Evolutionary conservation across 768 basidiomycete species (phyloP), one percentile per base, ranked within the genome.

Genomic region (Collybia nuda): DNA sequence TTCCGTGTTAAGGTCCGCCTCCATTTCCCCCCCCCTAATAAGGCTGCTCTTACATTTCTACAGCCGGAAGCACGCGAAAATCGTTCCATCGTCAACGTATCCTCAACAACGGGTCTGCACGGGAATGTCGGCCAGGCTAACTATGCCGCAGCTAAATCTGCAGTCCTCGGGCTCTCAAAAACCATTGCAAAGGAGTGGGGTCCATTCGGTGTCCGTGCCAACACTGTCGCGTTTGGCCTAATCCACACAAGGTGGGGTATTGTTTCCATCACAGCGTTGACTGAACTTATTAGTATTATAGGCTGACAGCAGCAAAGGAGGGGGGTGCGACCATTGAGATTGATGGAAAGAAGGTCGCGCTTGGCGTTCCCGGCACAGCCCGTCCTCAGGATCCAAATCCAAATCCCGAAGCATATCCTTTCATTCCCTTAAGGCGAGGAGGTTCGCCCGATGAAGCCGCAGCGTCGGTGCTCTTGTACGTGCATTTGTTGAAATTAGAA

Each of bases 151-250:
- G 90, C 86, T 53, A 92, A 91, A 61, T 71, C 88, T 11, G 90
- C 86, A 6, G 82, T 93, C 36, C 59, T 86, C 50, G 91, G 90
- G 12, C 71, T 93, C 46, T 88, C 90, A 35, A 93, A 92, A 74
- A 93, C 90, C 36, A 83, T 90, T 56, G 84, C 85, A 42, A 93
- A 93, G 64, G 91, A 93, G 63, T 93, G 90, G 90, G 91, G 91
- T 24, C 67, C 74, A 3, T 91, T 86, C 67, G 85, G 85, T 56
- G 88, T 92, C 18, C 86, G 90, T 44, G 86, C 86, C 22, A 92
- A 93, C 71, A 85, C 86, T 2, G 69, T 93, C 38, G 90, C 90
- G 3, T 92, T 81, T 57, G 89, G 90, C 21, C 72, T 84, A 40
- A 82, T 93, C 40, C 81, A 86, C 58, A 93, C 91, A 2, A 74